Evolutionary conservation across 208 protist species (phyloP), one percentile per base, ranked within the genome.

Genomic region (Crithidia expoeki): DNA sequence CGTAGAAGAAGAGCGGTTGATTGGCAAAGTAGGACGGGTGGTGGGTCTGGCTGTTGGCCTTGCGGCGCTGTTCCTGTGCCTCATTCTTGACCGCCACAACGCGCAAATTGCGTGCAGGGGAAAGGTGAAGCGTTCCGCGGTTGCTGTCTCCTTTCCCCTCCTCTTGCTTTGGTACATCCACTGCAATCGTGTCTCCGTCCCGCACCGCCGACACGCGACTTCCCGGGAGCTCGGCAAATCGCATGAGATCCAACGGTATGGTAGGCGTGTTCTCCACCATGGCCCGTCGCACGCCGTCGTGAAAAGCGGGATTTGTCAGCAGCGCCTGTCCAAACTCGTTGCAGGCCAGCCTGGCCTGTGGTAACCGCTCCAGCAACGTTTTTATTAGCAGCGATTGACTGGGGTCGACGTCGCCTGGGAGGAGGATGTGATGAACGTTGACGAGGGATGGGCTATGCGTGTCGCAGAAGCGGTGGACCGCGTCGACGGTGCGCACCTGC

Each of bases 291-390:
- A 92, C 79, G 4, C 80, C 84, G 47, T 76, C 52, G 52, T 92
- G 93, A 65, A 94, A 94, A 30, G 76, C 78, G 4, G 64, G 46
- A 64, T 94, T 86, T 1, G 84, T 85, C 25, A 96, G 78, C 36
- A 94, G 64, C 12, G 79, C 85, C 4, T 68, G 68, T 14, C 75
- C 74, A 57, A 93, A 90, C 2, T 61, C 36, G 59, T 80, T 86
- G 55, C 85, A 88, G 7, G 70, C 74, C 25, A 96, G 51, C 11
- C 60, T 65, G n/a, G 90, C 60, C 33, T 78, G 25, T 5, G 89
- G 89, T 19, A 88, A 51, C 19, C 50, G 46, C 2, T 64, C 30
- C 9, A 76, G 57, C 32, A 95, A 52, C n/a, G 75, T 68, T 30
- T 69, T 64, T n/a, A 92, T 65, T 10, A 72, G 55, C n/a, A 68